Evolutionary conservation across 2,329 filamentous ascomycete species (phyloP).

Genomic region (Hypoxylon sp.): DNA sequence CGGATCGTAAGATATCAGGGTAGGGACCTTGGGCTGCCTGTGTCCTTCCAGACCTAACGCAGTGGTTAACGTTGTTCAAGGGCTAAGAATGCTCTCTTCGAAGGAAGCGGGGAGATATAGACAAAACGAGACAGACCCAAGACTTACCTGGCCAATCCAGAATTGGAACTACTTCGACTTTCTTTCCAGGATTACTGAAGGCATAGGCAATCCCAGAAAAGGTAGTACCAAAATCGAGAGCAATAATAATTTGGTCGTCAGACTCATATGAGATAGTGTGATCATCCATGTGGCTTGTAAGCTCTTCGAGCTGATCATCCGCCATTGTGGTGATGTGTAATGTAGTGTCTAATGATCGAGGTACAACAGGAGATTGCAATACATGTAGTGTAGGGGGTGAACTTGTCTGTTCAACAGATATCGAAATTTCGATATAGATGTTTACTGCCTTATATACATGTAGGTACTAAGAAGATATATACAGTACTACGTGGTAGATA

Average conservation of each 20-base stretch:
- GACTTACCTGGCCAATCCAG: not conserved
- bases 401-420: no score
- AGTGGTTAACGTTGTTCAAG: not conserved
- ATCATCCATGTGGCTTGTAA: not conserved
- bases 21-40: not conserved
- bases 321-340: no score
- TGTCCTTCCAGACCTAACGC: not conserved
- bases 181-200: not conserved
- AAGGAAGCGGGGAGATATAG: no score
- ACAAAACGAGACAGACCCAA: not conserved
- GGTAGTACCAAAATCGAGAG: not conserved
- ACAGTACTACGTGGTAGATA: no score
- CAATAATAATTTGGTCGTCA: not conserved
- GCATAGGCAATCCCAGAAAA: not conserved
- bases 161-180: not conserved
- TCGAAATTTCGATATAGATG: no score
- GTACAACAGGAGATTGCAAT: no score
- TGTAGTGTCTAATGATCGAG: no score
- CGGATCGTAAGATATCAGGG: not conserved
- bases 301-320: not conserved
- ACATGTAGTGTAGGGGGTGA: no score
- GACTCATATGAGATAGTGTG: not conserved
- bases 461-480: no score
- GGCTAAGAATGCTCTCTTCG: not conserved
- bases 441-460: no score